Conservation (phyloP, 345 rosid genomes). For the Citropsis articulata region DNA sequence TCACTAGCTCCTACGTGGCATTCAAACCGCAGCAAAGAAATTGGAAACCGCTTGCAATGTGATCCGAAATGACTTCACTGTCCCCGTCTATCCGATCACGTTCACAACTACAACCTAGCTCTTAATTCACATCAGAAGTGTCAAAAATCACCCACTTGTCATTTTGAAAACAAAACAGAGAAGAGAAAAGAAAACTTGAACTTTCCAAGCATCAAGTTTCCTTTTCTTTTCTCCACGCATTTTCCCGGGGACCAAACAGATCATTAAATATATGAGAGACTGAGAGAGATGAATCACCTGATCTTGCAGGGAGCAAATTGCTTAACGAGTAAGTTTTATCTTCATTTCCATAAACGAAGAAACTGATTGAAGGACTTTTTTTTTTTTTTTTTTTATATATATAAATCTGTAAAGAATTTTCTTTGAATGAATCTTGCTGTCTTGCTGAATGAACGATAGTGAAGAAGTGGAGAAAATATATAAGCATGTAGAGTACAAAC, state of each 20-base stretch:
- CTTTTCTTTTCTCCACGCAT: neutral
- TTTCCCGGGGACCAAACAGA: constrained; percentile 14
- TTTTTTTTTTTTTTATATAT: too few species aligned
- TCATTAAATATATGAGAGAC: neutral
- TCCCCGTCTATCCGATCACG: neutral
- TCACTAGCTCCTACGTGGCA: neutral
- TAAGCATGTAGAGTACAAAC: neutral
- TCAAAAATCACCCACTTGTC: neutral
- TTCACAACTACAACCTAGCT: too few species aligned
- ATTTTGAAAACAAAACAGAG: neutral
- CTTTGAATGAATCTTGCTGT: neutral
- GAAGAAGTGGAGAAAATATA: neutral
- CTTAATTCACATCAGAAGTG: neutral
- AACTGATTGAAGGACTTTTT: neutral
- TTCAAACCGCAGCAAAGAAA: neutral
- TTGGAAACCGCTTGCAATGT: neutral
- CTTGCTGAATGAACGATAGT: neutral
- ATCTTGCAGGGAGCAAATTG: neutral
- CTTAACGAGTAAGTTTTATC: neutral
- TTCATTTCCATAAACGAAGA: neutral
- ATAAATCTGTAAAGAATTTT: too few species aligned
- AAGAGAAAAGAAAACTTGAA: neutral
- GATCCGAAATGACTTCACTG: neutral
- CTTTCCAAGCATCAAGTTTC: neutral
- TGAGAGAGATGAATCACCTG: neutral